Evolutionary conservation across 2,329 filamentous ascomycete genomes (phyloP), one percentile per base, ranked within the genome.

Genomic region (Bipolaris sorokiniana): DNA sequence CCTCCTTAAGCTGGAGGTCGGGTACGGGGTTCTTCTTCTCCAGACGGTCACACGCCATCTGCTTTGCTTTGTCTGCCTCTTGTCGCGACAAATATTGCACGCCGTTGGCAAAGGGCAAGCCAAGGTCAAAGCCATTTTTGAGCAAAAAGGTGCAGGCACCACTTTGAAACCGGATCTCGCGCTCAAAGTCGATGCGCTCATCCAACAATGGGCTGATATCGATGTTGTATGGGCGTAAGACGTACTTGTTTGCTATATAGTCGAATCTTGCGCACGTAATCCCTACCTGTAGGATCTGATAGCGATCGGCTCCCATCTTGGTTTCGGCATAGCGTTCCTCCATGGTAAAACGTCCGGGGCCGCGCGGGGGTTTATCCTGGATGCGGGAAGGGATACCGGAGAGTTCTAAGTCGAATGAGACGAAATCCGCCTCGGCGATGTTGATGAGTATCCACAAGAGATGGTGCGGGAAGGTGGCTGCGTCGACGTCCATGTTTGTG

Each of bases 391-490:
- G 78, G 20, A 90, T 86, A 2, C 88, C 88, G 13, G 87, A 89
- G 44, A 90, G 82, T 72, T 90, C 88, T 11, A 89, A 78, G 67
- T 90, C 88, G 56, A 90, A 79, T 3, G 86, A 79, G 11, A 90
- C 83, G 64, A 89, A 89, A 58, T 82, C 80, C 33, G 86, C 83
- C 53, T 83, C 78, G 23, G 84, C 81, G 54, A 90, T 82, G 54
- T 84, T 79, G 57, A 82, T 78, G 18, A 90, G 74, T 34, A 90
- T 82, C 37, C 79, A 79, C 3, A 87, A 79, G 6, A 88, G 76
- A 26, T 81, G 75, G 28, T 77, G 72, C 26, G 77, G 74, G 68
- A 86, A 87, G 46, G 81, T 78, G 56, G 70, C 65, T 20, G 75
- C 75, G 62, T 83, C 80, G 63, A 88, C 75, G 51, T 88, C 86